Base-by-base conservation (phyloP, 371 early-diverging fungal genomes). In the Apophysomyces elegans region DNA sequence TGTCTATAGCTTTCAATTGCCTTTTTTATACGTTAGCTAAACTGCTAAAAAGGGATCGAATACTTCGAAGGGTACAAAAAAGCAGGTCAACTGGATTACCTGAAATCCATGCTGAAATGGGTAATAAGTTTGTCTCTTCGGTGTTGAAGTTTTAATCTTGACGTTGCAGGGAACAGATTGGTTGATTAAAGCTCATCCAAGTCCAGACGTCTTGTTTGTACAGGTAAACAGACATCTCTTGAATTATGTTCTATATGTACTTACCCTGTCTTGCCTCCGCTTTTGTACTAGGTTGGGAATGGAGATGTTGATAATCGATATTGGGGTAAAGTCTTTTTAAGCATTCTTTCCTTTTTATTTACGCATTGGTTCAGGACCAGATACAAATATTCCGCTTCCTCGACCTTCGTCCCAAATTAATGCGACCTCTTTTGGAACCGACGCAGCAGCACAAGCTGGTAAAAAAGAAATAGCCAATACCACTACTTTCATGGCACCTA, bases 391-490 rank as follows among this genome's bases (percentile, higher is more conserved):
- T 43, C 84, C 76, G 18, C 6, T 41, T 35, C 85, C 84, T 36
- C 75, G 85, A 7, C 74, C 80, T 4, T 66, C 83, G 35, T 78
- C 65, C 61, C 65, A 72, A 56, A 75, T 86, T 36, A 78, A 71
- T 63, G 75, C 56, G 37, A 69, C 64, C 13, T 8, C 59, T 4
- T 86, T 85, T 57, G 86, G 86, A 38, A 83, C 86, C 0, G 86
- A 86, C 62, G 81, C 70, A 38, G 77, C 77, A 36, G 74, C 83
- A 2, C 76, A 79, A 73, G 76, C 83, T 7, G 64, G 72, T 71
- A 66, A 37, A 37, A 26, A 26, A 26, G 2, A 26, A 26, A 26
- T 26, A 26, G 32, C 32, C 32, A 26, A 26, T 26, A 26, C 2
- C 32, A 3, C 2, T 26, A 26, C 32, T 26, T 26, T 26, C 32